Evolutionary conservation across 495 filamentous ascomycete genomes (phyloP).

Genomic region (Poronia punctata): DNA sequence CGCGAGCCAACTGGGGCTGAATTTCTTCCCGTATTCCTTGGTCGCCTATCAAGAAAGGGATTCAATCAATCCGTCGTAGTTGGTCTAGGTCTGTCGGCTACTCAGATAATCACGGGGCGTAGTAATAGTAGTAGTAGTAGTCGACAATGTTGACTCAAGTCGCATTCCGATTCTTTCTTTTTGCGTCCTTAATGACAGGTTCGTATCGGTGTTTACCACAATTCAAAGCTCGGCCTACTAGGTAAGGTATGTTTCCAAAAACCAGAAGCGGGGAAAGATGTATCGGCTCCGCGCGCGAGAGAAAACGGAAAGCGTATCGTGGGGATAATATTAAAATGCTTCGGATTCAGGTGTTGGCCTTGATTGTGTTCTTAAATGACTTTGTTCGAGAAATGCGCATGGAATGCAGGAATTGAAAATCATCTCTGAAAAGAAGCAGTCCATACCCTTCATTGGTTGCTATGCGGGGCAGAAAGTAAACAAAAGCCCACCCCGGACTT

Average conservation of each 20-base stretch:
- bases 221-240: not conserved
- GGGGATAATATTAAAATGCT: not conserved
- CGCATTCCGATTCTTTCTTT: too few species aligned
- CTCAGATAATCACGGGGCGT: not conserved
- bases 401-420: not conserved
- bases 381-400: not conserved
- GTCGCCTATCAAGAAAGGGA: too few species aligned
- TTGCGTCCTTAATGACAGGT: not conserved
- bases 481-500: slow-evolving; percentile 11
- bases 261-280: not conserved
- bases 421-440: not conserved
- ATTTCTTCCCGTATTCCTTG: not conserved
- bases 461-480: slow-evolving; percentile 15
- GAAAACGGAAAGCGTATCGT: too few species aligned
- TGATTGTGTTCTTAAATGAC: not conserved
- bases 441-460: slow-evolving; percentile 6
- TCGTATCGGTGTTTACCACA: not conserved
- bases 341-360: not conserved
- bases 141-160: not conserved
- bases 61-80: not conserved
- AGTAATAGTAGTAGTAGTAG: not conserved
- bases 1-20: too few species aligned
- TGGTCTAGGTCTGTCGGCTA: not conserved
- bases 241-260: not conserved
- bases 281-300: too few species aligned